Conservation (phyloP, 306 rosid genomes). For the Lathyrus aphaca region DNA sequence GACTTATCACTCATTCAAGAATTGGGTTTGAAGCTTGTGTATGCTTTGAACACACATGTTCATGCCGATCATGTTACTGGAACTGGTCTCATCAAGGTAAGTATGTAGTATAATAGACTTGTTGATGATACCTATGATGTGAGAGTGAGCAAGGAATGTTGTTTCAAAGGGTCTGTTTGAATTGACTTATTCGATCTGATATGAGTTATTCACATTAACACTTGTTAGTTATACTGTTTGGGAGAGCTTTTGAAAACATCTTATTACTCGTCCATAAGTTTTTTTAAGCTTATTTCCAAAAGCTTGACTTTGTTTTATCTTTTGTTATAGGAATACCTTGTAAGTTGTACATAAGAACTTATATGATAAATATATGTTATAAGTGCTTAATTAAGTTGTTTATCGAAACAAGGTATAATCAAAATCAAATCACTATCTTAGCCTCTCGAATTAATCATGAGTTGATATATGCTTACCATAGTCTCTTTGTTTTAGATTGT, state of each 20-base stretch:
- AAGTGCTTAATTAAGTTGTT: neutral
- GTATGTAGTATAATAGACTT: slow-evolving; percentile 33
- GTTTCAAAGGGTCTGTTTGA: neutral
- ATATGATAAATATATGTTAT: neutral
- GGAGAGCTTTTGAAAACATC: neutral
- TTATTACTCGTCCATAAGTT: neutral
- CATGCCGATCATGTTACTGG: slow-evolving; percentile 99
- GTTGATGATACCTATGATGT: neutral
- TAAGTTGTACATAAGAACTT: neutral
- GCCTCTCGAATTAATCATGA: neutral
- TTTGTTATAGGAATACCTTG: too few relatives aligned
- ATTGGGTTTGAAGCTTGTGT: slow-evolving; percentile 72
- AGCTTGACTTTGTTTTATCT: too few relatives aligned
- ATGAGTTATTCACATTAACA: neutral
- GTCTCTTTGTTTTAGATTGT: neutral
- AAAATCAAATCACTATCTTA: neutral
- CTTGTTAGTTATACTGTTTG: neutral
- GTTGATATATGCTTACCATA: neutral
- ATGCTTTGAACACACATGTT: slow-evolving; percentile 92
- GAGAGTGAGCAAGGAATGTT: slow-evolving; percentile 1
- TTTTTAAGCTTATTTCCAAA: neutral
- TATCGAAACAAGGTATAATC: neutral
- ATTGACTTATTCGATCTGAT: neutral
- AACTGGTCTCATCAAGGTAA: slow-evolving; percentile 76
- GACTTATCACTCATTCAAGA: slow-evolving; percentile 75